Base-by-base conservation (phyloP, 805 yeast species). In the Hanseniaspora meyeri region DNA sequence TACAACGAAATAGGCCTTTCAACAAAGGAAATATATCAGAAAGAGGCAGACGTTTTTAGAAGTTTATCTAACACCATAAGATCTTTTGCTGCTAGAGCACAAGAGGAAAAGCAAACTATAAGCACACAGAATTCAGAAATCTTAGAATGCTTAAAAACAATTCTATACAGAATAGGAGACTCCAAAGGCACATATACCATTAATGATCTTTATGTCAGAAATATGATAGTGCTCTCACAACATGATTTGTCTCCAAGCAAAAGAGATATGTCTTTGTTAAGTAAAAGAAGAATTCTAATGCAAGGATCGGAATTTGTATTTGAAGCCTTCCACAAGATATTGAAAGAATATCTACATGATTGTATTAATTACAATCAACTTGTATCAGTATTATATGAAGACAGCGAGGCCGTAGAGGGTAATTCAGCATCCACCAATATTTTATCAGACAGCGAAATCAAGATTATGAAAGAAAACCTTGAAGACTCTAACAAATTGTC, bases 1-100 rank as follows among this genome's bases (percentile, higher is more conserved):
- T 79, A 79, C 63, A 69, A 70, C 49, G 75, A 73, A 57, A 80
- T 81, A 43, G 86, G 86, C 1, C 79, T 77, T 62, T 72, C 82
- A 0, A 64, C 71, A n/a, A 62, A 65, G 9, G 83, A 80, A 57
- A 75, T 78, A 2, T 63, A 74, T 14, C 66, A 66, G 39, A 80
- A 78, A 60, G 80, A 78, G 60, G 66, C 74, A 37, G 71, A 72
- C 46, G 74, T 81, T 14, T 80, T 80, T 60, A 72, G 68, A 16
- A 72, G 72, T 4, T 70, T 81, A 6, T 75, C 80, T 38, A 71
- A 72, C 31, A 76, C 81, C 1, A 77, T 81, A 34, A 66, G 72
- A 20, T 70, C 72, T 58, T 78, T 70, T 57, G 64, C 70, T 29
- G 60, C 66, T 1, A 69, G 68, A 34, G 73, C 77, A 1, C 66